Evolutionary conservation across 192 early-diverging fungal species (phyloP), one percentile per base, ranked within the genome.

Genomic region (Linnemannia exigua): DNA sequence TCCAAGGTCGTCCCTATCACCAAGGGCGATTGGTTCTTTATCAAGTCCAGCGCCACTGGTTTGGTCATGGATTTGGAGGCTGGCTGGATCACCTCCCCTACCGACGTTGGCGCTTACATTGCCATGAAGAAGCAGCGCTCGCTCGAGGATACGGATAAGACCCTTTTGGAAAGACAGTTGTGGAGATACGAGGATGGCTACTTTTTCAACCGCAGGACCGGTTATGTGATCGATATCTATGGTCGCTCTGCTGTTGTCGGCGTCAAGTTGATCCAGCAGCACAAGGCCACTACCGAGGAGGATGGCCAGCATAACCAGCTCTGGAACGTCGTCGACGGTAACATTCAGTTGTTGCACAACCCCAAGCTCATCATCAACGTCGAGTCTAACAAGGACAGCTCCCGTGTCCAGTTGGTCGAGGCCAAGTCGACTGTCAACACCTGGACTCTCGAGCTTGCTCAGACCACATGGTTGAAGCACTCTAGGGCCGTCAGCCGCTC

Each of bases 111-210:
- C 51, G 83, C 83, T 51, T 85, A 85, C 70, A 85, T 85, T 38
- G 76, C 77, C 22, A 85, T 85, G 83, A 85, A 75, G 83, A 85
- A 85, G 83, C 83, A 85, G 74, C 77, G 83, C 19, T 70, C 83
- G 28, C 73, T 85, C 33, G 74, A 85, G 8, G 83, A 85, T 36
- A 33, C 83, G 0, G 83, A 85, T 36, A 75, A 79, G 69, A 66
- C 51, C 22, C 61, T 85, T 8, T 33, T 85, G 58, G 77, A 85
- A 69, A 68, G 83, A 5, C 83, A 85, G 52, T 16, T 85, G 52
- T 85, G 83, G 83, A 68, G 77, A 46, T 85, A 76, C 35, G 83
- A 85, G 72, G 83, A 85, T 48, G 83, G 83, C n/a, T 85, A 85
- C 74, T 66, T 85, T 41, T 58, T 85, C 77, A 85, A 85, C 70